Conservation (phyloP, 1,284 basidiomycete species). For the Malassezia nana region DNA sequence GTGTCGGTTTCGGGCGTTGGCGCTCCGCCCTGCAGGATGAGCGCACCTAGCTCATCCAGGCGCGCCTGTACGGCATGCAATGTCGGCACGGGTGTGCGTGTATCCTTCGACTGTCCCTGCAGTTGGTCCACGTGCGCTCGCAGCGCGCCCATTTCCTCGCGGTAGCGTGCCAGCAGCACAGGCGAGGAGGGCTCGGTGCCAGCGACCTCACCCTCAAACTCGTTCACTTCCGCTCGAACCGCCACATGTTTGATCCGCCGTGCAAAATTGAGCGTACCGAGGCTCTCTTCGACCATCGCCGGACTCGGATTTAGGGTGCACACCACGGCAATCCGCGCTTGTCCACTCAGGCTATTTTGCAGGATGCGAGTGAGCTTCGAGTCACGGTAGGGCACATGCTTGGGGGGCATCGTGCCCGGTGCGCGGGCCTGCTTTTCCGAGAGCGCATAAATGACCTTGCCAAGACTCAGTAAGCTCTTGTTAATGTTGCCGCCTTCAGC, state of each 20-base stretch:
- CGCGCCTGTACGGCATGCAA: conserved; percentile 29
- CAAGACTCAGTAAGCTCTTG: conserved; percentile 50
- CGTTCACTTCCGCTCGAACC: conserved; percentile 80
- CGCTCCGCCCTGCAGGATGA: conserved; percentile 32
- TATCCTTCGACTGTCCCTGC: conserved; percentile 3
- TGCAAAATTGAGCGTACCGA: conserved; percentile 77
- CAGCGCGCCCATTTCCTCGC: conserved; percentile 34
- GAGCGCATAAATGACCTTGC: conserved; percentile 45
- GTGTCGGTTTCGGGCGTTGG: conserved; percentile 4
- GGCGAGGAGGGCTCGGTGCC: conserved; percentile 22
- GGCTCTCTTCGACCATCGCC: conserved; percentile 61
- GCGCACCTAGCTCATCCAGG: conserved; percentile 31
- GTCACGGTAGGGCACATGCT: conserved; percentile 89
- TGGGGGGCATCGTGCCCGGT: not conserved
- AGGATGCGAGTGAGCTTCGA: conserved; percentile 98
- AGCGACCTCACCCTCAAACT: conserved; percentile 54
- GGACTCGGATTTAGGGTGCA: conserved; percentile 61
- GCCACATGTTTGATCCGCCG: conserved; percentile 68
- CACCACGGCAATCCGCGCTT: conserved; percentile 89
- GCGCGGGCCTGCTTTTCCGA: conserved; percentile 23
- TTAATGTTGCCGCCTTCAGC: conserved; percentile 54
- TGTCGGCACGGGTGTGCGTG: not conserved
- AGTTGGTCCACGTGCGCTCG: conserved; percentile 29
- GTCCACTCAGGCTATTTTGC: conserved; percentile 94
- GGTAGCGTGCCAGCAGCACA: conserved; percentile 35